Conservation (phyloP, 2,329 filamentous ascomycete genomes). For the Allantophomopsis cytisporea region DNA sequence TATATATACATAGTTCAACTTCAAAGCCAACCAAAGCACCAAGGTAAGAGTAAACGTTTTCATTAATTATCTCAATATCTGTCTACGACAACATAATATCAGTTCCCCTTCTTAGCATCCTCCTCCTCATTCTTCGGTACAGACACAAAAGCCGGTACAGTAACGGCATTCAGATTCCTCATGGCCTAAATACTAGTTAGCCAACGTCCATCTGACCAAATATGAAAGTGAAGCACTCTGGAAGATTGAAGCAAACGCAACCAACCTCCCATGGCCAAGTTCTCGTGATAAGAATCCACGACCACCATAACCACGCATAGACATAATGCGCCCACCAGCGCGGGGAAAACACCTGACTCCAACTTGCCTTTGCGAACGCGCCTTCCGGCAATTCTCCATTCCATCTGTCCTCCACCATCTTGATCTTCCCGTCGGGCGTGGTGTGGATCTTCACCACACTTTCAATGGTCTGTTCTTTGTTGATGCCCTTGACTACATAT, state of each 20-base stretch:
- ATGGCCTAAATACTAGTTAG: constrained; percentile 26
- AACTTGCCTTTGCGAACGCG: constrained; percentile 33
- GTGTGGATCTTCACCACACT: constrained; percentile 32
- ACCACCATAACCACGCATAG: constrained; percentile 22
- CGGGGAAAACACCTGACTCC: constrained; percentile 17
- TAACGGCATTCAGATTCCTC: constrained; percentile 34
- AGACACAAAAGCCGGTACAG: constrained; percentile 33
- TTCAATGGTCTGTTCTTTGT: constrained; percentile 33
- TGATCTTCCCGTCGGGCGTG: constrained; percentile 28
- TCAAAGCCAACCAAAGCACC: too few species aligned
- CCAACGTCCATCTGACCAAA: neutral
- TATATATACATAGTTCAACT: too few species aligned
- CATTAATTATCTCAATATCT: neutral
- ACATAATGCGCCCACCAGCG: constrained; percentile 23
- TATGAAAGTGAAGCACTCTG: neutral
- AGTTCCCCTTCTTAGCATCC: constrained; percentile 32
- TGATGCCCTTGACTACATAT: constrained; percentile 38
- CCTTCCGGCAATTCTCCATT: constrained; percentile 35
- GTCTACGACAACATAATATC: constrained; percentile 1
- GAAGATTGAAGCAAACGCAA: constrained; percentile 4
- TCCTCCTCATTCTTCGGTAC: constrained; percentile 39
- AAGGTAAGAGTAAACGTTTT: too few species aligned
- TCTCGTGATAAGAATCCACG: constrained; percentile 24
- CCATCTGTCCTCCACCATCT: constrained; percentile 40
- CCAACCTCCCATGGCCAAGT: constrained; percentile 25